Base-by-base conservation (phyloP, 768 basidiomycete genomes). In the Hydnomerulius pinastri region DNA sequence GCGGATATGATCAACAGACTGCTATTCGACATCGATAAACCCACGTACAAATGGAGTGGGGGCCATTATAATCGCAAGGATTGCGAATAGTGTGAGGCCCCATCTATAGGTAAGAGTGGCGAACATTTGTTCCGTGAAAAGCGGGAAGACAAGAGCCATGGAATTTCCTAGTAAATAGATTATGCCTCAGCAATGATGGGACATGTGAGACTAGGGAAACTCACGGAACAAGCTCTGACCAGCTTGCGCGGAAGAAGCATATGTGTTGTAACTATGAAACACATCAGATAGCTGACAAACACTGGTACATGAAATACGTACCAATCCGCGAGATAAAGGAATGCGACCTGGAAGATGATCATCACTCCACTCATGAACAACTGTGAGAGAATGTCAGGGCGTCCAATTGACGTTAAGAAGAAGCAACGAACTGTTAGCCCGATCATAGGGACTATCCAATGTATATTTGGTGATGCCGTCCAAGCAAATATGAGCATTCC, bases 401-500 rank as follows among this genome's bases (percentile, higher is more conserved):
- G 24, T 8, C 29, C 35, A 15, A 46, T 10, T 15, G 20, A 32
- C 15, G 6, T 15, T 15, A 33, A 12, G 24, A 6, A 8, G 33
- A 40, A 40, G 6, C 15, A 8, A 17, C 60, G 42, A 6, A 67
- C 64, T 55, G 60, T 54, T 28, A 65, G 12, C 47, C 60, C 63
- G 12, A 57, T 33, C 9, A 54, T 18, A 2, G 65, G 59, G 2
- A n/a, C 80, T 12, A 85, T 79, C 87, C 87, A 90, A 44, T 76
- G 80, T 12, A 87, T 72, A 3, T 53, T 58, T 0, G 77, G 58
- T 48, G 75, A 81, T 13, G 81, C 78, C 18, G 83, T 81, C 81
- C 85, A 88, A 0, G 83, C 86, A 57, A 83, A 89, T 13, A 88
- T 79, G 63, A 87, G 81, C 76, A 86, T 82, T 24, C 77, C 77